Evolutionary conservation across 1,284 basidiomycete genomes (phyloP).

Genomic region (Papiliotrema laurentii): DNA sequence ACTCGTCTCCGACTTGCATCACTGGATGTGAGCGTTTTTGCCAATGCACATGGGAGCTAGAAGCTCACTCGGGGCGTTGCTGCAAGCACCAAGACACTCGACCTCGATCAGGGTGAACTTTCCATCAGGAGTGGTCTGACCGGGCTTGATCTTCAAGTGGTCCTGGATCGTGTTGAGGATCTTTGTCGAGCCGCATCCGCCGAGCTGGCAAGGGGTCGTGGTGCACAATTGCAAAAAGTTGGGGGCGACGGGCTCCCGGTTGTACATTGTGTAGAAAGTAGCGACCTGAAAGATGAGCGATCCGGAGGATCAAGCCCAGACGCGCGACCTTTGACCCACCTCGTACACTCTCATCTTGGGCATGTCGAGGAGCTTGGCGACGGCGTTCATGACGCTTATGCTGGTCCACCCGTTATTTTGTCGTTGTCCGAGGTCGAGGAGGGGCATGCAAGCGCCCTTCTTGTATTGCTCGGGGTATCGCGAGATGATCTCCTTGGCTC

Average conservation of each 20-base stretch:
- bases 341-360: constrained; percentile 99
- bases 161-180: constrained; percentile 81
- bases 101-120: constrained; percentile 98
- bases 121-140: constrained; percentile 88
- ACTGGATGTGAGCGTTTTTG: constrained; percentile 46
- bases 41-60: neutral
- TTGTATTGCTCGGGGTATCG: constrained; percentile 96
- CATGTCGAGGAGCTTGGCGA: constrained; percentile 88
- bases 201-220: constrained; percentile 96
- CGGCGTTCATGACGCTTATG: constrained; percentile 98
- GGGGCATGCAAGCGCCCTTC: constrained; percentile 94
- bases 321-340: constrained; percentile 26
- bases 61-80: constrained; percentile 82
- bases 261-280: constrained; percentile 99
- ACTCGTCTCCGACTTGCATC: constrained; percentile 94
- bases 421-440: constrained; percentile 92
- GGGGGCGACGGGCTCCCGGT: constrained; percentile 90
- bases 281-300: constrained; percentile 58
- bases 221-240: constrained; percentile 98
- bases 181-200: constrained; percentile 74
- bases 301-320: neutral
- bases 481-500: constrained; percentile 82
- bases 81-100: constrained; percentile 96
- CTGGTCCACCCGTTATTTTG: constrained; percentile 99
- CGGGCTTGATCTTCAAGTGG: constrained; percentile 79